These are phyloP conservation scores for Clavispora phyllophila DNA, from an alignment of 805 yeast genomes.

Conservation along the genomic window DNA sequence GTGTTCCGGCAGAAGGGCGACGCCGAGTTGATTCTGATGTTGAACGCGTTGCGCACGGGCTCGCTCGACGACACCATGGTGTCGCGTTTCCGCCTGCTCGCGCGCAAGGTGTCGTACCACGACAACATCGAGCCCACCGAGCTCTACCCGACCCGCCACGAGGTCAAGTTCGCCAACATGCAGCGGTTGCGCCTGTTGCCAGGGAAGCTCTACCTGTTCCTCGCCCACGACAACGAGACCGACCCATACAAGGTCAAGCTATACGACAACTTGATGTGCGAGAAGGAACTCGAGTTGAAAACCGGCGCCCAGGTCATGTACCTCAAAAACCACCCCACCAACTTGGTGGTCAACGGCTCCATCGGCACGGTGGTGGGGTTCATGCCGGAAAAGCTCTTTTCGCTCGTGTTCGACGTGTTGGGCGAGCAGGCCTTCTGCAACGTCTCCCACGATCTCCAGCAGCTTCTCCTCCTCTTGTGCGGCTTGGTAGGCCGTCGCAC, in stretches of 20 bases:
- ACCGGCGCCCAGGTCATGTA: constrained; percentile 81
- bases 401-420: constrained; percentile 6
- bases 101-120: constrained; percentile 45
- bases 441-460: constrained; percentile 7
- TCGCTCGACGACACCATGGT: constrained; percentile 44
- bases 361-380: constrained; percentile 65
- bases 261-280: constrained; percentile 69
- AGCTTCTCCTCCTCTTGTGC: constrained; percentile 7
- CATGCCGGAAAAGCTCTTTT: constrained; percentile 16
- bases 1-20: constrained; percentile 80
- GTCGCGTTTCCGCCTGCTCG: constrained; percentile 45
- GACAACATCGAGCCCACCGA: constrained; percentile 71
- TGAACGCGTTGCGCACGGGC: constrained; percentile 71
- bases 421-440: constrained; percentile 1
- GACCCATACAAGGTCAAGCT: constrained; percentile 34
- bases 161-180: constrained; percentile 64
- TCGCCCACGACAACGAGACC: constrained; percentile 53
- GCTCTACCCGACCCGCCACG: constrained; percentile 65
- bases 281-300: constrained; percentile 52
- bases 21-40: constrained; percentile 61
- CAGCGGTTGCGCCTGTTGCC: constrained; percentile 42
- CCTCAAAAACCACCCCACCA: constrained; percentile 63
- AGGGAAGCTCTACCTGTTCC: constrained; percentile 40
- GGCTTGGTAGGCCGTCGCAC: constrained; percentile 6
- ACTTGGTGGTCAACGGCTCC: constrained; percentile 70